phyloP scores from a whole-genome alignment of 148 eudicot species.

The Dysphania ambrosioides region DNA sequence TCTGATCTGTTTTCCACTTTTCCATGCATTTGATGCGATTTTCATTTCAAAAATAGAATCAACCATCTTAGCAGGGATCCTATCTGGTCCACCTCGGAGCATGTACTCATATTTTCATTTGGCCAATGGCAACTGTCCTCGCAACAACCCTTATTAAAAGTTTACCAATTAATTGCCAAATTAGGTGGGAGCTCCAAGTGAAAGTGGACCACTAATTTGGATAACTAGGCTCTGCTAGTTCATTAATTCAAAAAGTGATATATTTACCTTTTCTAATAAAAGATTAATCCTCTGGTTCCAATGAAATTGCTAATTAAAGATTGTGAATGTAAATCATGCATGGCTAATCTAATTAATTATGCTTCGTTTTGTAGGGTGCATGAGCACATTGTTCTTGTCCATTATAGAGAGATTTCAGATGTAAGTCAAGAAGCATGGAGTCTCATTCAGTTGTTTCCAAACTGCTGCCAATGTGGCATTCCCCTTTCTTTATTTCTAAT shows the following conservation, averaged over 20 bases:
- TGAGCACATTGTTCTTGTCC: slow-evolving; percentile 98
- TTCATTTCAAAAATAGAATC: not conserved
- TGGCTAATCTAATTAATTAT: slow-evolving; percentile 8
- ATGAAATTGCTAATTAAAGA: no score
- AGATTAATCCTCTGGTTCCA: not conserved
- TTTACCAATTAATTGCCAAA: not conserved
- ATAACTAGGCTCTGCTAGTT: not conserved
- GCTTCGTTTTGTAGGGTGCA: slow-evolving; percentile 49
- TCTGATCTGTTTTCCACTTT: slow-evolving; percentile 1
- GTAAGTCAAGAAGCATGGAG: slow-evolving; percentile 38
- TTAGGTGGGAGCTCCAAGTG: not conserved
- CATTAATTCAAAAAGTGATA: not conserved
- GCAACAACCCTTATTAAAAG: no score
- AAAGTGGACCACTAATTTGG: not conserved
- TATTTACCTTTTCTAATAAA: no score
- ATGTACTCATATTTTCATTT: no score
- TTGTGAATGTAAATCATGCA: no score
- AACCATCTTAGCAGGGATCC: not conserved
- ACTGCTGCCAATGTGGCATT: not conserved
- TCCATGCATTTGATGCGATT: not conserved
- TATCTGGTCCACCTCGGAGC: not conserved
- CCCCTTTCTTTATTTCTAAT: not conserved
- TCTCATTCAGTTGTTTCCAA: not conserved
- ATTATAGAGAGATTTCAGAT: slow-evolving; percentile 83
- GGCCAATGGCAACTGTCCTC: no score